Base-by-base conservation (phyloP, 2,329 filamentous ascomycete genomes). In the Tolypocladium endophyticum region DNA sequence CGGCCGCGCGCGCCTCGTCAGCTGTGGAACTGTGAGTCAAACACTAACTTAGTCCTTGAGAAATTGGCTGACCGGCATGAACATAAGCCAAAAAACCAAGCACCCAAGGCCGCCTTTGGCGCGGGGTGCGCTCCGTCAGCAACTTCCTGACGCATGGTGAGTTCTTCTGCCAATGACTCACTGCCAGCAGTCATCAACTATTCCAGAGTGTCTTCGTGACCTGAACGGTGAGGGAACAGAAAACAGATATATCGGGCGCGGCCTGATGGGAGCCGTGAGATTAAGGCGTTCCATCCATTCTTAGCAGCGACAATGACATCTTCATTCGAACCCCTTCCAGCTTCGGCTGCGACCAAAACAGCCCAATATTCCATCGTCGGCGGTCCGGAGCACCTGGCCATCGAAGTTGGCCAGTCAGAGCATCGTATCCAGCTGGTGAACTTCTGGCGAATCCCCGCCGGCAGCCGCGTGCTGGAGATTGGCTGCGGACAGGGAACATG, bases 401-500 rank as follows among this genome's bases (percentile, higher is more conserved):
- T 68, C 11, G 64, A 69, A 56, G 60, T 63, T 55, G 57, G 56
- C 39, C 67, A 70, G 60, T 71, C 70, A 9, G 61, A 66, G 39
- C 76, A 78, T 62, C 73, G 76, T 36, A 65, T 75, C 35, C 60
- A 64, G 3, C 68, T 78, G 16, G 57, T 74, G 38, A 67, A 72
- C 50, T 59, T 64, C 33, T 79, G 73, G 73, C 62, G 65, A 30
- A 71, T 78, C 58, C 25, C 60, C 1, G 68, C 72, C 0, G 76
- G 76, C 61, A 72, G 73, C 35, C 74, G 72, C 3, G 67, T 85
- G 8, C 74, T 86, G 1, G 83, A 86, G 66, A 68, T 86, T 43
- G 83, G 82, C 56, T 85, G 83, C 68, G 83, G 83, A 1, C 83
- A 86, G 64, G 83, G 83, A 2, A 81, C 81, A 61, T 79, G 77